Conservation (phyloP, 2,329 filamentous ascomycete species). For the Tolypocladium endophyticum region DNA sequence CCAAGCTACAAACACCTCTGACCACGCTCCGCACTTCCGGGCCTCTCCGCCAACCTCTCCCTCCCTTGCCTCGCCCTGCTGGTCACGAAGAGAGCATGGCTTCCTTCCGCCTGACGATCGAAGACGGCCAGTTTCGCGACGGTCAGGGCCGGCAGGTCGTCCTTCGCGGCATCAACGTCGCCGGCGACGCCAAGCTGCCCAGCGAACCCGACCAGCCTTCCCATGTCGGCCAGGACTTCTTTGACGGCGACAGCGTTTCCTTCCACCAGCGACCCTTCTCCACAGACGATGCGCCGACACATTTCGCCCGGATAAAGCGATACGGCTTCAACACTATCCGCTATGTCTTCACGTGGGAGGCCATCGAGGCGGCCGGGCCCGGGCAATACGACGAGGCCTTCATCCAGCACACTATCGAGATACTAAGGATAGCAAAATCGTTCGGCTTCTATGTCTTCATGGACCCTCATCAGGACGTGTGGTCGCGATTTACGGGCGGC, state of each 20-base stretch:
- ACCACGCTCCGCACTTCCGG: neutral
- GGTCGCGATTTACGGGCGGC: constrained; percentile 89
- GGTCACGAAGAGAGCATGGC: constrained; percentile 44
- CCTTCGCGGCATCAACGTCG: constrained; percentile 87
- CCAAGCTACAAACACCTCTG: neutral
- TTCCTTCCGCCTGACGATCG: constrained; percentile 67
- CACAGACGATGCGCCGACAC: constrained; percentile 68
- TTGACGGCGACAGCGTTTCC: constrained; percentile 82
- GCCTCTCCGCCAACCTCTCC: neutral
- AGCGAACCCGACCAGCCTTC: constrained; percentile 73
- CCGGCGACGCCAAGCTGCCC: constrained; percentile 83
- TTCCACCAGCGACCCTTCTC: constrained; percentile 83
- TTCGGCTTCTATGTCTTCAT: constrained; percentile 97
- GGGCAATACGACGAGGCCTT: constrained; percentile 90
- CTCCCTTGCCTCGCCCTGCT: neutral
- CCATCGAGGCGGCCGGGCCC: constrained; percentile 87
- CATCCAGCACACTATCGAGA: constrained; percentile 80
- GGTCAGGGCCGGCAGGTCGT: constrained; percentile 72
- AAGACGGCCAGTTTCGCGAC: constrained; percentile 79
- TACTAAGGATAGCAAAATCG: constrained; percentile 71
- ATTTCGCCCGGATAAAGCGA: constrained; percentile 76
- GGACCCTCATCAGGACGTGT: constrained; percentile 98
- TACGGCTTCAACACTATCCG: constrained; percentile 95
- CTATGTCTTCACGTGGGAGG: constrained; percentile 98
- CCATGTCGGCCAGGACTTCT: constrained; percentile 69